Evolutionary conservation across 2,329 filamentous ascomycete species (phyloP), one percentile per base, ranked within the genome.

Genomic region (Laburnicola sp.): DNA sequence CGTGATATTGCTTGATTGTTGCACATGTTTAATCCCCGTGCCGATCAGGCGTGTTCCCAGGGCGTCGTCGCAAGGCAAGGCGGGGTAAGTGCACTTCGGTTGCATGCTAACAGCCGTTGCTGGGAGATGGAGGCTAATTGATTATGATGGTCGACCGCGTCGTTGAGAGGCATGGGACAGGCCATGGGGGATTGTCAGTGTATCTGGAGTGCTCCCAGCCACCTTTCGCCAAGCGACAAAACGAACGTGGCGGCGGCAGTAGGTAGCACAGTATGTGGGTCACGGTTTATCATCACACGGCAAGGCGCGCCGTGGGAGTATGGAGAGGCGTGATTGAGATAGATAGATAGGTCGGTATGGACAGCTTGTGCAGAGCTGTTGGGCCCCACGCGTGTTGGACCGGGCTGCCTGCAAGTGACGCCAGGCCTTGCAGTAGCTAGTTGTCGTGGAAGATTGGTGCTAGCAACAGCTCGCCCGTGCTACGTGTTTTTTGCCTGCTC

Each of bases 201-300:
- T 25, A 28, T 28, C 37, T 30, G 26, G 6, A 41, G 26, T 39
- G 9, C 7, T 37, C 31, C 42, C 42, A 36, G 25, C 42, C 31
- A 16, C 31, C 30, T 45, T 25, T 45, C 25, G 42, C 42, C 31
- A 45, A 45, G 42, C 32, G 42, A 28, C 6, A 21, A 45, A 21
- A 16, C 5, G 27, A 11, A 36, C 26, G 42, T 45, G 32, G 27
- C 23, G 31, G 41, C 41, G 16, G 16, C 16, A 16, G 16, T 16
- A 16, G 16, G 16, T 16, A 16, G 16, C 16, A 16, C 16, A 37
- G 31, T 11, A 36, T 27, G 31, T 45, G 42, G 31, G 23, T 37
- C 23, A 45, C 27, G 23, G 31, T 26, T 22, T 45, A 45, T 23
- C 42, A 28, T 45, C 42, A 45, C 42, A 37, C 42, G 23, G 42